phyloP scores from a whole-genome alignment of 176 grass and related monocot species.

The Otatea glauca region DNA sequence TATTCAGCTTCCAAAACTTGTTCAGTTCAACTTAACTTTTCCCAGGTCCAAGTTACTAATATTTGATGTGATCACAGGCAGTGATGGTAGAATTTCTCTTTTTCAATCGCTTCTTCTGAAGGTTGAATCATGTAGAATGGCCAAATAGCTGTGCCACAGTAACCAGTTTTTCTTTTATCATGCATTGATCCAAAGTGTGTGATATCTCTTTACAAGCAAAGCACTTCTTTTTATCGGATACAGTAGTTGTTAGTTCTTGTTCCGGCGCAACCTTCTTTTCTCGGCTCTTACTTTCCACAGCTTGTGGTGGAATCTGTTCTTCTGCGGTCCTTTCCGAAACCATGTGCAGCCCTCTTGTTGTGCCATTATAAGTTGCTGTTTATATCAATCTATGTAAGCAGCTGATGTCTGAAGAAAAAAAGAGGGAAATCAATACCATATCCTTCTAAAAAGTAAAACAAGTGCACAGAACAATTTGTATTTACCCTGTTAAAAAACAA shows the following conservation, averaged over 20 bases:
- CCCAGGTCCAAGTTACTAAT: constrained; percentile 14
- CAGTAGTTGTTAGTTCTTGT: background rate
- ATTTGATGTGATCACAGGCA: constrained; percentile 39
- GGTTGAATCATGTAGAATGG: constrained; percentile 41
- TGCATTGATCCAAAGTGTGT: constrained; percentile 44
- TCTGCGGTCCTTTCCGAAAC: background rate
- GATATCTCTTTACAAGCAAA: constrained; percentile 44
- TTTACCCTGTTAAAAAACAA: constrained; percentile 19
- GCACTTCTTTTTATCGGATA: background rate
- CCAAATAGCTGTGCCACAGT: constrained; percentile 24
- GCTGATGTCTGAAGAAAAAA: background rate
- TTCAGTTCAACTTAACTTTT: constrained; percentile 43
- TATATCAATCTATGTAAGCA: constrained; percentile 33
- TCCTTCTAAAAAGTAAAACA: constrained; percentile 11
- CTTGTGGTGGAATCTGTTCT: constrained; percentile 20
- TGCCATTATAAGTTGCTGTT: background rate
- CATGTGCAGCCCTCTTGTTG: background rate
- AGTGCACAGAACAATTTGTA: background rate
- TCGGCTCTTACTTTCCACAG: background rate
- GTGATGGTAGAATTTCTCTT: constrained; percentile 31
- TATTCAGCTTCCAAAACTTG: constrained; percentile 36
- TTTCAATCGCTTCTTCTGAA: constrained; percentile 21
- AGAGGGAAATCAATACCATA: background rate
- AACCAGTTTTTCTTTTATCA: constrained; percentile 39
- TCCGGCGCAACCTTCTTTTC: background rate